Evolutionary conservation across 192 early-diverging fungal species (phyloP), one percentile per base, ranked within the genome.

Genomic region (Backusella liffmaniae): DNA sequence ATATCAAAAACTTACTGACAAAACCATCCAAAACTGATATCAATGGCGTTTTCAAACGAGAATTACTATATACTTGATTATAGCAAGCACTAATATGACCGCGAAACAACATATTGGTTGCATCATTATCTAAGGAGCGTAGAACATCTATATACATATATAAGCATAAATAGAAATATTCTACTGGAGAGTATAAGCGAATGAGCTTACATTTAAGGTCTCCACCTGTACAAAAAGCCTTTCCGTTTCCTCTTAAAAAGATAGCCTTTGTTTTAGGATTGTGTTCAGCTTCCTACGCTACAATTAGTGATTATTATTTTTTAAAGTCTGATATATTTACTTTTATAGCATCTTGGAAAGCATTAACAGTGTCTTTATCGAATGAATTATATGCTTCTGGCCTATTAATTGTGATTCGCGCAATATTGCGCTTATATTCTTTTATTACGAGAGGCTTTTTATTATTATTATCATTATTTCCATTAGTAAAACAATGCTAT

Each of bases 181-280:
- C 5, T 44, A 44, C 5, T 49, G 18, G 23, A 59, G 3, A 26
- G 12, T 18, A 16, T 44, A 2, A 12, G 9, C 2, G n/a, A 8
- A 0, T 12, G n/a, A 16, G 9, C 23, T 70, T 79, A 87, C 84
- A 29, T 73, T 85, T 87, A 16, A 95, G 92, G 78, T 95, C 94
- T 26, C 94, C 94, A 56, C 98, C 97, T 44, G 98, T 94, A 82
- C 97, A 99, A 79, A 98, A 98, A 68, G 86, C 87, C 21, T 84
- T 80, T 37, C 90, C 92, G 39, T 85, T 86, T 1, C 90, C 90
- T 75, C 92, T 92, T 74, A 98, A 73, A 53, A 98, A 88, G 75
- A 99, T 92, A 37, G 95, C 91, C 78, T 97, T 96, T 59, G 23
- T 26, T 18, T 59, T 59, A 12, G 53, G 53, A 23, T 59, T 21